These are phyloP conservation scores for Trichoderma atroviride DNA, from an alignment of 2,329 filamentous ascomycete species.

Conservation along the genomic window DNA sequence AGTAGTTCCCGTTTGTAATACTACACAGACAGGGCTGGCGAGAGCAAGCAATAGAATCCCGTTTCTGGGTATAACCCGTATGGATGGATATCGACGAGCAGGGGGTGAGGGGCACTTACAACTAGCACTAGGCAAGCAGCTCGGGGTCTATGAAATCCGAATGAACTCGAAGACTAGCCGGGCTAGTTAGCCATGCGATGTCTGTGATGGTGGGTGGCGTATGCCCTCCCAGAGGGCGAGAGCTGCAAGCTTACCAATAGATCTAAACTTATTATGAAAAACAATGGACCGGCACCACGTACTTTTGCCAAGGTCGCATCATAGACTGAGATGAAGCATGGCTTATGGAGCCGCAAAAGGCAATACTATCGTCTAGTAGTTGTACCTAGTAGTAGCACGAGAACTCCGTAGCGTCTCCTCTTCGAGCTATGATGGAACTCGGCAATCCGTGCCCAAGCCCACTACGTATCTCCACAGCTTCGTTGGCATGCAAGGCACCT, in stretches of 20 bases:
- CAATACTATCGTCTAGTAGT: neutral
- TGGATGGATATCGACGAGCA: constrained; percentile 14
- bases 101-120: constrained; percentile 3
- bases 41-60: constrained; percentile 4
- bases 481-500: neutral
- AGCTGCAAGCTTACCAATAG: neutral
- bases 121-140: constrained; percentile 14
- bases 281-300: neutral
- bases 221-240: neutral
- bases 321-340: constrained; percentile 9
- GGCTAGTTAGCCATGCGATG: neutral
- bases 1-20: constrained; percentile 23
- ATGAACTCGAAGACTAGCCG: neutral
- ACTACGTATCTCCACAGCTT: neutral
- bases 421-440: neutral
- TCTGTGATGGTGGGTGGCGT: constrained; percentile 11
- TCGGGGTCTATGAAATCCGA: constrained; percentile 21
- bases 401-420: neutral
- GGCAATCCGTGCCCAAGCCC: neutral
- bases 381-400: neutral
- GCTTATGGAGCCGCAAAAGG: neutral
- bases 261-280: neutral
- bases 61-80: constrained; percentile 11
- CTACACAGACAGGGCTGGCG: constrained; percentile 4
- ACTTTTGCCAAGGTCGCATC: neutral